phyloP scores from a whole-genome alignment of 2,329 filamentous ascomycete species.

The Mycosphaerella sp. region DNA sequence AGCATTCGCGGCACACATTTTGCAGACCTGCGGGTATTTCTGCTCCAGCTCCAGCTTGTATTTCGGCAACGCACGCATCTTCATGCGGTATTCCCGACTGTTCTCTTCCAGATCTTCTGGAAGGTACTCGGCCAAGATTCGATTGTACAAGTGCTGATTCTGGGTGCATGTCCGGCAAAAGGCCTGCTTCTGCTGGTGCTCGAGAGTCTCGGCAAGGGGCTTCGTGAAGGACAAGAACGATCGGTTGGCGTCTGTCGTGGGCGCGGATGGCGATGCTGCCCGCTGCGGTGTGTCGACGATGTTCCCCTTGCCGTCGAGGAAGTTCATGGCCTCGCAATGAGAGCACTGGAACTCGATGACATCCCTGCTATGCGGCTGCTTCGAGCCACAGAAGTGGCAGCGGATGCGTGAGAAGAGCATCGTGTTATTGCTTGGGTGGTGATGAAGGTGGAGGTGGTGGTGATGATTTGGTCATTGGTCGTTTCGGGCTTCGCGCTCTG shows the following conservation, averaged over 20 bases:
- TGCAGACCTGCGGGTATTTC: constrained; percentile 84
- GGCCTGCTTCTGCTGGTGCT: constrained; percentile 38
- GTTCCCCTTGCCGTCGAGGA: constrained; percentile 82
- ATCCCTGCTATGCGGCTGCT: constrained; percentile 55
- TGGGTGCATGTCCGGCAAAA: constrained; percentile 76
- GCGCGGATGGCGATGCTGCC: constrained; percentile 30
- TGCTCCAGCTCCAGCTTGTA: constrained; percentile 69
- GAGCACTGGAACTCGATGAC: constrained; percentile 65
- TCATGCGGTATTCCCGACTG: constrained; percentile 62
- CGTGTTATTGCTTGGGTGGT: background rate
- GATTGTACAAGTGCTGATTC: constrained; percentile 78
- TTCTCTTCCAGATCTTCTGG: constrained; percentile 44
- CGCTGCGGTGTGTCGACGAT: constrained; percentile 77
- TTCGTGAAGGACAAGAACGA: constrained; percentile 23
- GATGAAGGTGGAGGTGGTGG: no score
- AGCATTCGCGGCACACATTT: constrained; percentile 68
- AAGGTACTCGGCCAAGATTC: constrained; percentile 72
- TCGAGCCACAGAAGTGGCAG: constrained; percentile 80
- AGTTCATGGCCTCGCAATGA: constrained; percentile 79
- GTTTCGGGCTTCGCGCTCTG: no score
- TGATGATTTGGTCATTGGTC: no score
- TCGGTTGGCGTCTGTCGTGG: background rate
- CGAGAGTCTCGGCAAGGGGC: constrained; percentile 26
- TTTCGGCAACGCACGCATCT: constrained; percentile 61
- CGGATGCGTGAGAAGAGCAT: constrained; percentile 27